Base-by-base conservation (phyloP, 2,329 filamentous ascomycete genomes). In the Aspergillus sp. region DNA sequence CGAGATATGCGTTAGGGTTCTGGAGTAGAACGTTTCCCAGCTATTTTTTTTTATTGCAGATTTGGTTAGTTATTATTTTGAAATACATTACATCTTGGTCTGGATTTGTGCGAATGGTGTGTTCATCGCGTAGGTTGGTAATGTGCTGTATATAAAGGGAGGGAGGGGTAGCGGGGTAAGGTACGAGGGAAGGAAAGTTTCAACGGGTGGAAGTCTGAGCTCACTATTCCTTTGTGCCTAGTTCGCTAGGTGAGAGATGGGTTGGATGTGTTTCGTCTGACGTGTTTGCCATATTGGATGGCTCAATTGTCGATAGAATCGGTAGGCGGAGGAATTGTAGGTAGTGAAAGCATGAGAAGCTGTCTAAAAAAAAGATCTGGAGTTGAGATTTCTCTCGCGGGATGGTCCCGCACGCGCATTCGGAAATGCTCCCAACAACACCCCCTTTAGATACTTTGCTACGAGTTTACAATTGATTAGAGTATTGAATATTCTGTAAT, bases 141-240 rank as follows among this genome's bases (percentile, higher is more conserved):
- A 24, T n/a, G 19, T 22, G 50, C n/a, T 49, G 47, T 30, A 30
- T 30, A 9, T 30, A 30, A 1, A 47, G 48, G 27, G 45, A 48
- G 45, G 45, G 45, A 30, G 33, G n/a, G 27, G 27, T 30, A 57
- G 58, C 37, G 54, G 39, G 47, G 59, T 61, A 30, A 30, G 9
- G 4, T 54, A 56, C 55, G 59, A 20, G 20, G 20, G 20, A 20
- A 20, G 20, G 20, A 20, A 20, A 20, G 20, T 20, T 20, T 59
- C 59, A 8, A 3, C 27, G 27, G 8, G 63, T 60, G 59, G 15
- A 37, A 24, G 13, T 7, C 17, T n/a, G 34, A 40, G 82, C 86
- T 67, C 79, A 96, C 91, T 96, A 96, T 81, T 93, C 88, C 76
- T 91, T 96, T 30, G 91, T 96, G 51, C 93, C 93, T 30, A 98